A percentile compares a stretch with the other conserved stretches of the same genome.
Evolutionary conservation across 192 early-diverging fungal genomes (phyloP).

Genomic region (Coemansia sp.): DNA sequence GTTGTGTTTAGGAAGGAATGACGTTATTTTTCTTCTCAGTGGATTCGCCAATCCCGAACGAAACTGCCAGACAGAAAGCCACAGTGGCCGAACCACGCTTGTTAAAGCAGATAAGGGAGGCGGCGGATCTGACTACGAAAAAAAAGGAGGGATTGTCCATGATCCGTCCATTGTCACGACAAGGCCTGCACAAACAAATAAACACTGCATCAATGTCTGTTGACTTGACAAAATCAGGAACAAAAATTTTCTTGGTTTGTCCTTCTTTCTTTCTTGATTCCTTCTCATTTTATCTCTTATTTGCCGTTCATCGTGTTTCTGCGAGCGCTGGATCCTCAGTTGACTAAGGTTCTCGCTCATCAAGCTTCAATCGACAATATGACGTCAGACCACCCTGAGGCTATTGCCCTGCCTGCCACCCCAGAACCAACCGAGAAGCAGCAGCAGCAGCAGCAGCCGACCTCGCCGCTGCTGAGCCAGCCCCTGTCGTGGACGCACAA

Average conservation of each 20-base stretch:
- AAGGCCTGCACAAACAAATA: background rate
- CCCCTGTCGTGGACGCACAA: conserved; percentile 19
- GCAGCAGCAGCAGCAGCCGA: background rate
- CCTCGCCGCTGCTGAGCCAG: background rate
- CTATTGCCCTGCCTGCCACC: background rate
- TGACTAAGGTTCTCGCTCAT: background rate
- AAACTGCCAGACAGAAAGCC: too few relatives aligned
- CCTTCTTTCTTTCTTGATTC: background rate
- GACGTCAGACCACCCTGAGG: conserved; percentile 18
- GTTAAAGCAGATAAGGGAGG: too few relatives aligned
- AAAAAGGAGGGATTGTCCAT: too few relatives aligned
- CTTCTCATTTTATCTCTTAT: background rate
- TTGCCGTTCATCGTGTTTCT: background rate
- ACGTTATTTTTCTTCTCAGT: too few relatives aligned
- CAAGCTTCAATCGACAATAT: conserved; percentile 1
- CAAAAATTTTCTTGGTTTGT: conserved; percentile 3
- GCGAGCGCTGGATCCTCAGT: background rate
- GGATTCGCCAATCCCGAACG: too few relatives aligned
- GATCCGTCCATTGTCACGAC: background rate
- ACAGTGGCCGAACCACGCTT: too few relatives aligned
- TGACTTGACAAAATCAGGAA: too few relatives aligned
- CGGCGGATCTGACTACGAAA: too few relatives aligned
- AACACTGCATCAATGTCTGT: background rate
- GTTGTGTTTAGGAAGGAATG: too few relatives aligned
- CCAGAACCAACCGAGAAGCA: conserved; percentile 6